Base-by-base conservation (phyloP, 2,329 filamentous ascomycete genomes). In the Fusarium anguioides region DNA sequence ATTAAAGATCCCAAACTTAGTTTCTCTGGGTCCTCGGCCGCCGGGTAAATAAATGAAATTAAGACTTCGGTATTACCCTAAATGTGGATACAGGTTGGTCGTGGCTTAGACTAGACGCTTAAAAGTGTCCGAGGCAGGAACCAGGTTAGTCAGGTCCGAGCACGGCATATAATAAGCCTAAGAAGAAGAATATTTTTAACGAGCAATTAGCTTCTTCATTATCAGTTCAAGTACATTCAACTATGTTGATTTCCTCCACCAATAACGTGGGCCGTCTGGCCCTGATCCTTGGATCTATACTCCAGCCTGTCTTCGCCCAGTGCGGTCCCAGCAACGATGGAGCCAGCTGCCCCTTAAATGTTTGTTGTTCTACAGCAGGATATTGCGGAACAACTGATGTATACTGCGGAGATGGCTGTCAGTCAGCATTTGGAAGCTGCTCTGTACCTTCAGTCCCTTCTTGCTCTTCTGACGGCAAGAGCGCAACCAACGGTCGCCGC, bases 351-450 rank as follows among this genome's bases (percentile, higher is more conserved):
- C 49, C 39, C 14, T 44, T 52, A 29, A 52, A 52, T 39, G 39
- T 44, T 12, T 52, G 49, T 15, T 52, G 49, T 23, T 52, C 49
- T 8, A 35, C 49, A 6, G 39, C 49, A 6, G 39, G 49, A 36
- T 52, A 29, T 23, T 52, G 49, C 49, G 49, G 49, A 44, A 52
- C 49, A 17, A 17, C 49, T 17, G 21, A 23, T 35, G 11, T 44
- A 9, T 52, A 52, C 21, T 52, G 49, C 39, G 49, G 49, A 44
- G 49, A 52, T 18, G 49, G 49, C 39, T 52, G 49, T 23, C 49
- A 52, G 49, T 52, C 39, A 44, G 39, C n/a, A 29, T 52, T n/a
- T n/a, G 39, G 49, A 23, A 52, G 49, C 39, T 52, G 49, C 14
- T 44, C 49, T 52, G 6, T 27, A 21, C 49, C 49, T 44, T 35